Conservation (phyloP, 2,329 filamentous ascomycete species). For the Apiospora phragmitis region DNA sequence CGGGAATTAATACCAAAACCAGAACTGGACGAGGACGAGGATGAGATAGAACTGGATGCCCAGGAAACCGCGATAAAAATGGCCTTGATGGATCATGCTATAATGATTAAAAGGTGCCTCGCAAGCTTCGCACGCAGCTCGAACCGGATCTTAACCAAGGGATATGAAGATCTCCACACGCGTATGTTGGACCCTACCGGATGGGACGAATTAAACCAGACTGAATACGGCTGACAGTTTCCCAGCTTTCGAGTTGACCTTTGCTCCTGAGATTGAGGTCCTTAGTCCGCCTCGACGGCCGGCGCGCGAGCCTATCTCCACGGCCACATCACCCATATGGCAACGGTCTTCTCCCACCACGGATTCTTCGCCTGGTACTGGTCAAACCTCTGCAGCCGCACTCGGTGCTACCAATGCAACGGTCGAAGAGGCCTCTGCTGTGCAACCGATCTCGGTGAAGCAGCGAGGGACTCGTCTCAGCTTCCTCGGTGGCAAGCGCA, state of each 20-base stretch:
- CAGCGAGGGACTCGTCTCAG: constrained; percentile 56
- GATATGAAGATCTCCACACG: constrained; percentile 60
- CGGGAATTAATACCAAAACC: constrained; percentile 67
- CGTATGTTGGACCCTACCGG: constrained; percentile 51
- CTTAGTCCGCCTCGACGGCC: constrained; percentile 53
- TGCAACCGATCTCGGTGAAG: constrained; percentile 52
- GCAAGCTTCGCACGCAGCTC: constrained; percentile 65
- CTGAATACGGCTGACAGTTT: background rate
- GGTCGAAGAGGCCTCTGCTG: constrained; percentile 51
- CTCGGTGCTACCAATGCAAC: constrained; percentile 30
- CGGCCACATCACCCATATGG: constrained; percentile 43
- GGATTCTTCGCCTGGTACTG: constrained; percentile 20
- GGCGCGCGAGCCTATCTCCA: constrained; percentile 38
- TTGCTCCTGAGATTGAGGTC: constrained; percentile 65
- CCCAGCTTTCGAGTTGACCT: constrained; percentile 61
- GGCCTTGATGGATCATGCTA: constrained; percentile 84
- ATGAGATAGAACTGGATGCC: constrained; percentile 51
- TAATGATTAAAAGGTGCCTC: constrained; percentile 83
- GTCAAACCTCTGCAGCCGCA: constrained; percentile 16
- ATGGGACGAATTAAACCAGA: background rate
- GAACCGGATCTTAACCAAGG: constrained; percentile 57
- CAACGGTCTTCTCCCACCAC: constrained; percentile 34
- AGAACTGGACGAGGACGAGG: constrained; percentile 44
- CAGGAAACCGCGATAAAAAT: constrained; percentile 81
- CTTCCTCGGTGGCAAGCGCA: constrained; percentile 56